Evolutionary conservation across 192 early-diverging fungal genomes (phyloP).

Genomic region (Gigaspora rosea): DNA sequence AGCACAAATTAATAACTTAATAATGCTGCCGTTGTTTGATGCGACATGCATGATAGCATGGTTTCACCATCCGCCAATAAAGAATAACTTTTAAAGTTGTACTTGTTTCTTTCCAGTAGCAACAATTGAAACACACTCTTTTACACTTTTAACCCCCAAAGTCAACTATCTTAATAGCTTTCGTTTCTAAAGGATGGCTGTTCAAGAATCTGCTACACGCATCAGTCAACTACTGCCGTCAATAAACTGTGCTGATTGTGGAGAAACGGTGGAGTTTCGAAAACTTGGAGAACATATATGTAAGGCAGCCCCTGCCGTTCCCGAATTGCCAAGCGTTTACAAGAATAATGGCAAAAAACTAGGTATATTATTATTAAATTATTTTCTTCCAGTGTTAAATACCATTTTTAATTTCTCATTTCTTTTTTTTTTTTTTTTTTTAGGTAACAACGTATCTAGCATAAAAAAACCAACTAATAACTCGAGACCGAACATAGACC

Average conservation of each 20-base stretch:
- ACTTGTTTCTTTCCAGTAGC: no score
- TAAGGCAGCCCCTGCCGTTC: conserved; percentile 51
- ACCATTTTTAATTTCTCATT: background rate
- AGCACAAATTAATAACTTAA: no score
- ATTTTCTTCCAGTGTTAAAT: background rate
- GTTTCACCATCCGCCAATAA: no score
- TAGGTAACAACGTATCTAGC: no score
- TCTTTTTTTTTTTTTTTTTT: background rate
- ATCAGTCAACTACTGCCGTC: conserved; percentile 57
- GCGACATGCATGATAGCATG: no score
- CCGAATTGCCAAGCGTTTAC: conserved; percentile 37
- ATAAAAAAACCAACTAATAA: no score
- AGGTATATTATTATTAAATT: background rate
- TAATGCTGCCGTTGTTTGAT: no score
- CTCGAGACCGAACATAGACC: no score
- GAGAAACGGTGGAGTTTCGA: conserved; percentile 54
- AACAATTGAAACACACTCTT: no score
- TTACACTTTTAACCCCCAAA: no score
- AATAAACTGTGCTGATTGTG: conserved; percentile 63
- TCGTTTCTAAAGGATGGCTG: conserved; percentile 13
- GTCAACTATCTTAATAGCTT: no score
- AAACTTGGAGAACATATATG: conserved; percentile 56
- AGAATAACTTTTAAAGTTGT: no score
- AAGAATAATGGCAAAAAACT: background rate
- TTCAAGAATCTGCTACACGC: conserved; percentile 38